These are phyloP conservation scores for Pseudisothecium myosuroides DNA, from an alignment of 225 moss, liverwort and hornwort species.

Conservation along the genomic window DNA sequence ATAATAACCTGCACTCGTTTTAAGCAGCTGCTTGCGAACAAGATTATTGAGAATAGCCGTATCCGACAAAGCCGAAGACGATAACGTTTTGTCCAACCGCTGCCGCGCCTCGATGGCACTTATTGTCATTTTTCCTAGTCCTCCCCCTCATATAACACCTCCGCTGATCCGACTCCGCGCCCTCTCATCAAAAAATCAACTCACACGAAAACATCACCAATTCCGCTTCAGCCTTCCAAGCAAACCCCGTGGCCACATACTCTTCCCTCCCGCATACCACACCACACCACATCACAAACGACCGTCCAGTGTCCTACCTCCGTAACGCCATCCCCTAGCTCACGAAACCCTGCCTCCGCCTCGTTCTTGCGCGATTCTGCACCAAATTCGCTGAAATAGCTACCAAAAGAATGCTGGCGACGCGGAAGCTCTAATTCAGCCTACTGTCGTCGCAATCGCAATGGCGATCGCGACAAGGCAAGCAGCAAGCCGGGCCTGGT, in stretches of 20 bases:
- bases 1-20: constrained; percentile 14
- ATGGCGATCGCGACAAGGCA: neutral
- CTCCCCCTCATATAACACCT: neutral
- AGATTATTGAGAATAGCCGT: constrained; percentile 18
- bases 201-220: neutral
- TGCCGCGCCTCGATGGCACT: constrained; percentile 30
- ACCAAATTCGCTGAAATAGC: neutral
- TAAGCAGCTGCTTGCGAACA: constrained; percentile 39
- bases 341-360: neutral
- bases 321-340: neutral
- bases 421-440: too few relatives aligned
- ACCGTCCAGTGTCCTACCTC: neutral
- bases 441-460: neutral
- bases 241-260: neutral
- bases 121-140: constrained; percentile 21
- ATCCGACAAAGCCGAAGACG: constrained; percentile 35
- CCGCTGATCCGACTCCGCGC: neutral
- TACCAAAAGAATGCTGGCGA: neutral
- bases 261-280: neutral
- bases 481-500: neutral
- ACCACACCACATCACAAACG: neutral
- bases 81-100: constrained; percentile 36
- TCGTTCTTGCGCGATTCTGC: neutral
- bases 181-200: neutral
- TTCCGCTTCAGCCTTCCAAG: neutral